Conservation (phyloP, 495 filamentous ascomycete genomes). For the Penicillium diatomitis region DNA sequence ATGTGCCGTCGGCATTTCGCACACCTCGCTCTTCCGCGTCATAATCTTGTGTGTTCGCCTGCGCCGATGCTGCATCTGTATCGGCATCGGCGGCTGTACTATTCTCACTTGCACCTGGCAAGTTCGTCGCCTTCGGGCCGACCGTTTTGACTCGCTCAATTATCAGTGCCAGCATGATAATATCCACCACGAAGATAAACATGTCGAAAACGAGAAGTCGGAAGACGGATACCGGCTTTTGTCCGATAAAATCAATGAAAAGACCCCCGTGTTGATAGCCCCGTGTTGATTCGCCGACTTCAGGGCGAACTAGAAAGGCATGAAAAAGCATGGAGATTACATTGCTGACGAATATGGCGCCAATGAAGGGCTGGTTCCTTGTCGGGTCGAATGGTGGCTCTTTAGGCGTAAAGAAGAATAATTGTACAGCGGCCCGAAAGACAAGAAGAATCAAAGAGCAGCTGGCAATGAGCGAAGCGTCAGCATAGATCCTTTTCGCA, state of each 20-base stretch:
- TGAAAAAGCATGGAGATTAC: constrained; percentile 67
- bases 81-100: background rate
- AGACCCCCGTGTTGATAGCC: constrained; percentile 81
- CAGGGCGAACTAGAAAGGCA: constrained; percentile 48
- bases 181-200: constrained; percentile 56
- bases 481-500: background rate
- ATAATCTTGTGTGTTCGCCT: constrained; percentile 47
- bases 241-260: constrained; percentile 81
- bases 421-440: constrained; percentile 60
- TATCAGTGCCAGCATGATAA: constrained; percentile 65
- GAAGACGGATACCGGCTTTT: constrained; percentile 60
- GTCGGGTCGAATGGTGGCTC: constrained; percentile 55
- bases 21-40: constrained; percentile 78
- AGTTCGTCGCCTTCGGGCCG: constrained; percentile 9
- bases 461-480: constrained; percentile 20
- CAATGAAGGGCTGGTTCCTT: constrained; percentile 55
- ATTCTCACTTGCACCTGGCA: background rate
- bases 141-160: constrained; percentile 54
- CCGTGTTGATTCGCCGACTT: constrained; percentile 64
- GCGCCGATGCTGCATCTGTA: constrained; percentile 6
- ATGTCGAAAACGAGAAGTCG: constrained; percentile 57
- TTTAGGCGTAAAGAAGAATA: constrained; percentile 73
- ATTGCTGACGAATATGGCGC: constrained; percentile 61
- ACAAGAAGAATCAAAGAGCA: constrained; percentile 68
- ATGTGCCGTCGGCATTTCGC: constrained; percentile 29